phyloP scores from a whole-genome alignment of 345 rosid species.

The Camelina neglecta region DNA sequence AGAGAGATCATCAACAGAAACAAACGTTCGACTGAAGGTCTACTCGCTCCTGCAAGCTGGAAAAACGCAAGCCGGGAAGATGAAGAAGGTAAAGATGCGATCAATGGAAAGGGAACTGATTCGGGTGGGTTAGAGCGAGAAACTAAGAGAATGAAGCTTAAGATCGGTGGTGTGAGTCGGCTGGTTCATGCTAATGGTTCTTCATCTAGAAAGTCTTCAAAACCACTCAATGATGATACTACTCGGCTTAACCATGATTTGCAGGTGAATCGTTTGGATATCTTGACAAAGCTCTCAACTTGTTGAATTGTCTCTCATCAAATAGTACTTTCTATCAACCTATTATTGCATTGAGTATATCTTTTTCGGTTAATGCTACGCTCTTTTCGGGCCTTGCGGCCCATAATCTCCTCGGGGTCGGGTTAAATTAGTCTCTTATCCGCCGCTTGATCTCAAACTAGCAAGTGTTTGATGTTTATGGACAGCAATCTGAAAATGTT shows the following conservation, averaged over 20 bases:
- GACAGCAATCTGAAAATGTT: conserved; percentile 6
- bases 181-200: conserved; percentile 66
- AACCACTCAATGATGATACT: conserved; percentile 44
- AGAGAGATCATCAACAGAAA: conserved; percentile 46
- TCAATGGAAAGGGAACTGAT: conserved; percentile 52
- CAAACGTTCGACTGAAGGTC: conserved; percentile 69
- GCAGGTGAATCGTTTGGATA: conserved; percentile 53
- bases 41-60: conserved; percentile 79
- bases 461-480: conserved; percentile 32
- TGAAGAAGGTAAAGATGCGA: conserved; percentile 28
- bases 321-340: conserved; percentile 16
- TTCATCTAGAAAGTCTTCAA: conserved; percentile 49
- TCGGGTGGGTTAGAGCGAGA: conserved; percentile 54
- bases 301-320: conserved; percentile 2
- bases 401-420: conserved; percentile 23
- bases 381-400: conserved; percentile 22
- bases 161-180: conserved; percentile 60
- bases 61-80: conserved; percentile 49
- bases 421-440: conserved; percentile 6
- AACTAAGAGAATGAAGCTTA: conserved; percentile 68
- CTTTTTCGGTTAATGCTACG: conserved; percentile 13
- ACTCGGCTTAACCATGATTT: conserved; percentile 45
- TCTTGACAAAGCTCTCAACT: conserved; percentile 8
- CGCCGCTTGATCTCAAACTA: conserved; percentile 9
- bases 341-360: conserved; percentile 22